Percentiles rank a stretch among this genome's conserved stretches.
phyloP scores from a whole-genome alignment of 257 asterid species.

The Knoxia roxburghii region DNA sequence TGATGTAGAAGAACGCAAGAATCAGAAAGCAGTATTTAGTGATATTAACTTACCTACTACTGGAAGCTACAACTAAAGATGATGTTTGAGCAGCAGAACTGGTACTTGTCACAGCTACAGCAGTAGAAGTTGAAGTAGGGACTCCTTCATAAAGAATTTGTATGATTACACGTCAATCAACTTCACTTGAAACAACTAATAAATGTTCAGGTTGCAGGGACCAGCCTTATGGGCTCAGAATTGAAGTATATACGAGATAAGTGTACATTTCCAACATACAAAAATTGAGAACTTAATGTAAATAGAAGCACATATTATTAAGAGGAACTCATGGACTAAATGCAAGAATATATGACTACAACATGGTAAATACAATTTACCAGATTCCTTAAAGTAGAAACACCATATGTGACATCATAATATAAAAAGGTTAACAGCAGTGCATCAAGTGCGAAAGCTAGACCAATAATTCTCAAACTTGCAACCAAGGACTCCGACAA shows the following conservation, averaged over 20 bases:
- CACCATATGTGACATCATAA: background rate
- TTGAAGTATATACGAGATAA: background rate
- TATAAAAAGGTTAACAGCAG: background rate
- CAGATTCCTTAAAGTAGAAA: background rate
- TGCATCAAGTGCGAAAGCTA: background rate
- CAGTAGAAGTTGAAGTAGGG: conserved; percentile 39
- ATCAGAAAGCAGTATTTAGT: conserved; percentile 10
- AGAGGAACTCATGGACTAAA: background rate
- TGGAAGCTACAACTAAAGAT: conserved; percentile 51
- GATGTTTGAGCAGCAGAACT: conserved; percentile 62
- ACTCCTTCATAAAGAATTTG: conserved; percentile 25
- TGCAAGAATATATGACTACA: background rate
- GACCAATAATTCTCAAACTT: background rate
- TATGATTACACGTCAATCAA: conserved; percentile 20
- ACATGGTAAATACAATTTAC: too few relatives aligned
- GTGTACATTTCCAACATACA: background rate
- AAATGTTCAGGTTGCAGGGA: background rate
- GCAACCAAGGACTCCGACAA: background rate
- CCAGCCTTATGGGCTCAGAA: background rate
- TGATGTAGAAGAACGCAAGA: conserved; percentile 1
- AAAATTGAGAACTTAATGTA: background rate
- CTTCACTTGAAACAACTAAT: background rate
- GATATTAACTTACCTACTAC: conserved; percentile 63
- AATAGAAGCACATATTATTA: background rate
- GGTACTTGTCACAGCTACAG: conserved; percentile 39